Percentiles rank a stretch among this genome's conserved stretches.
phyloP scores from a whole-genome alignment of 129 eudicot genomes.

The Artemisia tridentata region DNA sequence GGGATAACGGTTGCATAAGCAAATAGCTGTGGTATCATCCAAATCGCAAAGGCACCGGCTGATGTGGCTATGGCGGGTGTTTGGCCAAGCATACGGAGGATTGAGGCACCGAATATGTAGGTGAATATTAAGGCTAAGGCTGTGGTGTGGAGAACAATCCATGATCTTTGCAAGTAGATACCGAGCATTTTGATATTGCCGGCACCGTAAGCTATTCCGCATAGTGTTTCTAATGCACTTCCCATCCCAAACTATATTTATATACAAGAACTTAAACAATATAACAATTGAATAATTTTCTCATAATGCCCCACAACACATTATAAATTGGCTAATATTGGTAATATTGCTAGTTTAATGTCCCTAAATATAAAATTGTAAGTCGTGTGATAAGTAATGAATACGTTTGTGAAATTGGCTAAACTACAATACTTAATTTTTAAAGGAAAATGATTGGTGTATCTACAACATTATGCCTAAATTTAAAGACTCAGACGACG shows the following conservation, averaged over 20 bases:
- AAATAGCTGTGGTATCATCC: constrained; percentile 67
- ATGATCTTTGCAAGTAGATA: constrained; percentile 66
- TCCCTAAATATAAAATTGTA: too few species aligned
- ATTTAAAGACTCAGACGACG: too few species aligned
- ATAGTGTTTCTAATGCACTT: constrained; percentile 69
- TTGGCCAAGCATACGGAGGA: constrained; percentile 48
- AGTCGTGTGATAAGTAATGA: too few species aligned
- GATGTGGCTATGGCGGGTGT: constrained; percentile 38
- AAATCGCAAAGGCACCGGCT: constrained; percentile 44
- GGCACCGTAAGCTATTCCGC: constrained; percentile 89
- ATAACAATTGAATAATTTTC: too few species aligned
- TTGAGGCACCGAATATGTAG: constrained; percentile 40
- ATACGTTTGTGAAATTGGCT: too few species aligned
- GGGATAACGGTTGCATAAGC: constrained; percentile 60
- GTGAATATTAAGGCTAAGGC: constrained; percentile 31
- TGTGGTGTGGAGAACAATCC: constrained; percentile 49
- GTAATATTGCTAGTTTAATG: too few species aligned
- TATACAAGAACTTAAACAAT: too few species aligned
- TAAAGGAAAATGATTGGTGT: too few species aligned
- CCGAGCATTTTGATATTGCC: constrained; percentile 61
- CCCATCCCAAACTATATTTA: constrained; percentile 47
- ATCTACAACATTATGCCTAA: too few species aligned
- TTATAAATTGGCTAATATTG: too few species aligned
- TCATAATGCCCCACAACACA: too few species aligned
- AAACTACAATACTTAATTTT: too few species aligned